phyloP scores from a whole-genome alignment of 257 asterid genomes.

The Coffea eugenioides region DNA sequence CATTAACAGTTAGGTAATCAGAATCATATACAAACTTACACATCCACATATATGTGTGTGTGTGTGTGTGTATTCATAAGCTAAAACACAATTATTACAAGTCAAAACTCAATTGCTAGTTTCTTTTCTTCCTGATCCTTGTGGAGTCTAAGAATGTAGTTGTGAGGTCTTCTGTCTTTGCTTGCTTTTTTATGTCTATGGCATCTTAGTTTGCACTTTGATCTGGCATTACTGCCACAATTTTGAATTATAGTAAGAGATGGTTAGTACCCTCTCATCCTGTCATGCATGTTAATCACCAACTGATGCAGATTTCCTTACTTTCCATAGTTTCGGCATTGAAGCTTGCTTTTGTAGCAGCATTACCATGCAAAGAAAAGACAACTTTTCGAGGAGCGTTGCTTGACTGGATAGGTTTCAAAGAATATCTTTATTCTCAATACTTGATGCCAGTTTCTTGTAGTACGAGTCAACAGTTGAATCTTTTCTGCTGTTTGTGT shows the following conservation, averaged over 20 bases:
- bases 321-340: neutral
- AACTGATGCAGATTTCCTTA: neutral
- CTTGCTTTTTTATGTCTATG: neutral
- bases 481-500: neutral
- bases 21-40: neutral
- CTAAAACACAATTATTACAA: neutral
- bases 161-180: neutral
- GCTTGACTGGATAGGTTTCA: neutral
- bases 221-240: neutral
- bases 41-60: neutral
- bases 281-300: neutral
- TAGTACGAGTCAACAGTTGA: neutral
- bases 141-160: neutral
- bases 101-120: neutral
- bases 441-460: neutral
- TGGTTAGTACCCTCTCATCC: neutral
- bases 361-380: neutral
- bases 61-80: neutral
- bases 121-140: neutral
- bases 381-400: neutral
- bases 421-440: neutral
- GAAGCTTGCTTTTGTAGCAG: neutral
- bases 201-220: neutral
- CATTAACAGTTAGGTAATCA: neutral
- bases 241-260: neutral